Evolutionary conservation across 202 grass and related monocot genomes (phyloP), one percentile per base, ranked within the genome.

Genomic region (Carex sylvatica): DNA sequence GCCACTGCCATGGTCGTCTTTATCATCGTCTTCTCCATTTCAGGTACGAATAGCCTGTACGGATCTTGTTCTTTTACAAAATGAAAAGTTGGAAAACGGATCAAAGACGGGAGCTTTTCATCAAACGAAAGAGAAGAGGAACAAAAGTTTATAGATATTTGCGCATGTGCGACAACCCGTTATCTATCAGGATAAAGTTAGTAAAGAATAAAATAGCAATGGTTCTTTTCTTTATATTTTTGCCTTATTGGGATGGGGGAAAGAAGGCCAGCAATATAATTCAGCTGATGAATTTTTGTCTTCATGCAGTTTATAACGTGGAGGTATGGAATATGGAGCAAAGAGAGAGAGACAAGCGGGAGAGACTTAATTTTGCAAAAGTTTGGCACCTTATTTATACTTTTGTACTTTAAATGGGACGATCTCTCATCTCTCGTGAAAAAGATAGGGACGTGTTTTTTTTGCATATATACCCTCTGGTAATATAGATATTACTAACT

Each of bases 121-220:
- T 47, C 61, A 68, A 68, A 30, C 42, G 62, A 82, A 44, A 68
- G 61, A 68, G 23, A 68, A 30, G 77, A 64, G 36, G 35, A 15
- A 40, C 3, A 62, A 14, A 73, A 44, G 20, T 61, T 59, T 79
- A 61, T 61, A 80, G 74, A 64, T 40, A 78, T 59, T 60, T 55
- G 74, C 2, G 53, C 24, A 80, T 62, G 60, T 38, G 31, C 11
- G 55, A 59, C 75, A 59, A 61, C 18, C n/a, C 30, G 52, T 80
- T 64, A 80, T 46, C 35, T 44, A 70, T 46, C 67, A 76, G 79
- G 56, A 80, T 80, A 80, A 80, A 80, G 63, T 67, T 81, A 81
- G 38, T 68, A 82, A 66, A 68, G 31, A 66, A 68, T 18, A 80
- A 80, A 40, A 80, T 36, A 5, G n/a, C 16, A 44, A 80, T 82